A percentile compares a stretch with the other conserved stretches of the same genome.
phyloP scores from a whole-genome alignment of 768 basidiomycete genomes.

The Lyophyllum atratum region DNA sequence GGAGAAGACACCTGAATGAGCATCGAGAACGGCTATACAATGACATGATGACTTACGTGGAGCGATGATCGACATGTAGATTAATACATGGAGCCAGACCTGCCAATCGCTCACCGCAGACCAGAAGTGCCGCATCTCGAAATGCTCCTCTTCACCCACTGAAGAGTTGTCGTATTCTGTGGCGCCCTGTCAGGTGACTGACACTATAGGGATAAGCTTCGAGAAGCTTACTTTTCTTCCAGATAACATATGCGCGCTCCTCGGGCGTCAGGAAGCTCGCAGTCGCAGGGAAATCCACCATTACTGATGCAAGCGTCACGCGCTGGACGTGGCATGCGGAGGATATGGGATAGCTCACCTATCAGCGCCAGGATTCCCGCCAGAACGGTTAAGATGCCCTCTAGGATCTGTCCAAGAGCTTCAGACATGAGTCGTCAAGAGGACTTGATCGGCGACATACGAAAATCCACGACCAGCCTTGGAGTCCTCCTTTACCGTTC shows the following conservation, averaged over 20 bases:
- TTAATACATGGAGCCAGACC: slow-evolving; percentile 56
- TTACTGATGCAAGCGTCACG: slow-evolving; percentile 33
- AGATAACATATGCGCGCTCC: slow-evolving; percentile 55
- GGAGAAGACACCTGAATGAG: background rate
- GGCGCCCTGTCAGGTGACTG: background rate
- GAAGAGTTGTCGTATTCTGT: slow-evolving; percentile 57
- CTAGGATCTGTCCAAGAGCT: slow-evolving; percentile 58
- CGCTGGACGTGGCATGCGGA: background rate
- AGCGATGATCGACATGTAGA: slow-evolving; percentile 58
- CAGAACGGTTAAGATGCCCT: slow-evolving; percentile 61
- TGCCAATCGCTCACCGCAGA: slow-evolving; percentile 67
- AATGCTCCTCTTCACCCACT: slow-evolving; percentile 63
- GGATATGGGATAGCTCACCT: slow-evolving; percentile 29
- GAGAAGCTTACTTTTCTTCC: slow-evolving; percentile 50
- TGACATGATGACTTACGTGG: slow-evolving; percentile 48
- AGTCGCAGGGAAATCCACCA: slow-evolving; percentile 63
- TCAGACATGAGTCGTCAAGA: background rate
- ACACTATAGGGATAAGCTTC: background rate
- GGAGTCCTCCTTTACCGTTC: slow-evolving; percentile 42
- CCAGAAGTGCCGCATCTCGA: slow-evolving; percentile 53
- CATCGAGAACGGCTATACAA: background rate
- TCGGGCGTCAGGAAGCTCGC: slow-evolving; percentile 63
- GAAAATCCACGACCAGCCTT: slow-evolving; percentile 73
- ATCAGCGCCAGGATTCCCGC: slow-evolving; percentile 57
- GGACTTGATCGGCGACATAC: slow-evolving; percentile 31